These are phyloP conservation scores for Malassezia sympodialis DNA, from an alignment of 1,284 basidiomycete genomes.

Conservation along the genomic window DNA sequence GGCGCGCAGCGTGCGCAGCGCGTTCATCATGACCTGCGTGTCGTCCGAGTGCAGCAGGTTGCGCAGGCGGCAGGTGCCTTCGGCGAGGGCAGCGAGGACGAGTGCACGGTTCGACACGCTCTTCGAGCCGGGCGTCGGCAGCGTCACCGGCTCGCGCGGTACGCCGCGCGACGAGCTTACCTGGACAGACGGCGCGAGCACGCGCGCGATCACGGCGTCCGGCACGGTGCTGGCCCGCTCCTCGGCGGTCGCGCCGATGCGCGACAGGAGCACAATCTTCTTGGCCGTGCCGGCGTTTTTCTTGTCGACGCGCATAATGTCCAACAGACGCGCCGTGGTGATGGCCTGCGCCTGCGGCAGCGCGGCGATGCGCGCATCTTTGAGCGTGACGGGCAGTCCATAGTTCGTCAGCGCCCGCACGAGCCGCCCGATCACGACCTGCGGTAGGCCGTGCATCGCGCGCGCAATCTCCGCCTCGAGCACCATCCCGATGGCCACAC, in stretches of 20 bases:
- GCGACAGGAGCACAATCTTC: conserved; percentile 82
- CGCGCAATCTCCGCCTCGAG: conserved; percentile 46
- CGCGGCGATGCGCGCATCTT: conserved; percentile 49
- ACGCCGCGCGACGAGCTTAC: conserved; percentile 23
- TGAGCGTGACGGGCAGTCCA: conserved; percentile 38
- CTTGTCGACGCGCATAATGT: conserved; percentile 90
- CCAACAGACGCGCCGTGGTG: conserved; percentile 70
- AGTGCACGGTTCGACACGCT: conserved; percentile 92
- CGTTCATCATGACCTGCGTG: conserved; percentile 97
- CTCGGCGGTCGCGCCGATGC: conserved; percentile 85
- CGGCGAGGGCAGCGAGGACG: conserved; percentile 80
- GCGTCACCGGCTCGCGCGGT: conserved; percentile 54
- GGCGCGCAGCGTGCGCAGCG: conserved; percentile 65
- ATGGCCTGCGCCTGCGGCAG: conserved; percentile 63
- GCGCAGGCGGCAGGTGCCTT: conserved; percentile 74
- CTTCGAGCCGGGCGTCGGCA: conserved; percentile 91
- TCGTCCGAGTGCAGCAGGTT: conserved; percentile 95
- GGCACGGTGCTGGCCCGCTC: conserved; percentile 76
- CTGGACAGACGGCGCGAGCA: conserved; percentile 58
- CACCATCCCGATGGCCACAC: conserved; percentile 46
- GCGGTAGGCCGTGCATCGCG: conserved; percentile 36
- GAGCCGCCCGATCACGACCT: conserved; percentile 42
- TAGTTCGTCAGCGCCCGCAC: conserved; percentile 40
- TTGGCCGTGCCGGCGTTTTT: conserved; percentile 82
- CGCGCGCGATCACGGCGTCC: conserved; percentile 35